These are phyloP conservation scores for Flaveria floridana DNA, from an alignment of 140 eudicot species.

Conservation along the genomic window DNA sequence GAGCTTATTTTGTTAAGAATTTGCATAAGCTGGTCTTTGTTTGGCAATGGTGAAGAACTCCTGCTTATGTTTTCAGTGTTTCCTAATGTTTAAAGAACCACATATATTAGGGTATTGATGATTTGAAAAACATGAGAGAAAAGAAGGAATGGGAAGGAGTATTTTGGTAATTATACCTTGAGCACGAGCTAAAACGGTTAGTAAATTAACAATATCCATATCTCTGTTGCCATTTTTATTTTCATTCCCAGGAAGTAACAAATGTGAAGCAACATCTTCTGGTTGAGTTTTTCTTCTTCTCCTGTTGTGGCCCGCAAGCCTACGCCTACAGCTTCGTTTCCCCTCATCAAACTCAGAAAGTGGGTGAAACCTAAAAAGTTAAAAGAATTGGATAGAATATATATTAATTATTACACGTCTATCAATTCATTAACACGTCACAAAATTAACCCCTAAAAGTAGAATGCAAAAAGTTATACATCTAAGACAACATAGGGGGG, in stretches of 20 bases:
- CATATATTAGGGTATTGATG: not conserved
- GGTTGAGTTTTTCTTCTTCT: slow-evolving; percentile 88
- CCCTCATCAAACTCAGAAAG: slow-evolving; percentile 94
- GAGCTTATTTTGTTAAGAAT: slow-evolving; percentile 73
- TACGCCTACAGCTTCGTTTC: slow-evolving; percentile 90
- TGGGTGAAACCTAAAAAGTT: slow-evolving; percentile 70
- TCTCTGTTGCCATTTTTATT: slow-evolving; percentile 50
- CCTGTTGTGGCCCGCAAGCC: slow-evolving; percentile 94
- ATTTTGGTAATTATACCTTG: slow-evolving; percentile 49
- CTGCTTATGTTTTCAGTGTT: slow-evolving; percentile 43
- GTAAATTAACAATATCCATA: slow-evolving; percentile 67
- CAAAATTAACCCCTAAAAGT: not conserved
- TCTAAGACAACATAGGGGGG: not conserved
- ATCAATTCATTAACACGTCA: not conserved
- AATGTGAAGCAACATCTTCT: slow-evolving; percentile 65
- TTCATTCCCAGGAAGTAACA: slow-evolving; percentile 43
- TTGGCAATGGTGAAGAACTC: slow-evolving; percentile 46
- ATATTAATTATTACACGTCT: not conserved
- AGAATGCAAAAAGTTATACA: not conserved
- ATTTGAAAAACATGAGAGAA: not conserved
- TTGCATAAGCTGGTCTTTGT: slow-evolving; percentile 71
- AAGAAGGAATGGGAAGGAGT: not conserved
- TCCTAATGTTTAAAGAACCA: slow-evolving; percentile 39
- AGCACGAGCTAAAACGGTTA: slow-evolving; percentile 66
- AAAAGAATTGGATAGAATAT: not conserved